Conservation (phyloP, 768 basidiomycete genomes). For the Rhodotorula taiwanensis region DNA sequence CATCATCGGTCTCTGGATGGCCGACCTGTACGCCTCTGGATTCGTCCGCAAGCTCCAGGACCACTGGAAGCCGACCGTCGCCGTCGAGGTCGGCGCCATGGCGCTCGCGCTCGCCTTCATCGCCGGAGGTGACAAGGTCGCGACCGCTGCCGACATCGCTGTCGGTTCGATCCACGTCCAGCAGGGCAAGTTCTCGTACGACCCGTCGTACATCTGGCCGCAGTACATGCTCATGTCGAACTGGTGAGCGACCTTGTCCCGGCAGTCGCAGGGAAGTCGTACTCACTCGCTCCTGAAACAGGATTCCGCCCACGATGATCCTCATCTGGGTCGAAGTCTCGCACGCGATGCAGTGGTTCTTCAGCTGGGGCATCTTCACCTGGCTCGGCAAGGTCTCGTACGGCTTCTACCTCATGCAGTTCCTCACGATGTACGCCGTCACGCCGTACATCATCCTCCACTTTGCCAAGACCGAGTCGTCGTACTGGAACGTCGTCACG, state of each 20-base stretch:
- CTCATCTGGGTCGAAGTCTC: conserved; percentile 42
- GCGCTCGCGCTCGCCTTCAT: conserved; percentile 40
- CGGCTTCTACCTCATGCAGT: conserved; percentile 44
- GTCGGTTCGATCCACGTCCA: conserved; percentile 40
- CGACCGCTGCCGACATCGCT: conserved; percentile 38
- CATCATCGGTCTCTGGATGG: conserved; percentile 40
- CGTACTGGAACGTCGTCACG: conserved; percentile 41
- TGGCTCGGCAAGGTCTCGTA: conserved; percentile 44
- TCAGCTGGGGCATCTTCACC: conserved; percentile 41
- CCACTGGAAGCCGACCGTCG: conserved; percentile 42
- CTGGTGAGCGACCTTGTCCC: conserved; percentile 24
- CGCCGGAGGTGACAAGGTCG: conserved; percentile 39
- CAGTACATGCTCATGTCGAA: conserved; percentile 42
- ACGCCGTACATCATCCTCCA: conserved; percentile 42
- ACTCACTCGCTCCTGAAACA: conserved; percentile 1
- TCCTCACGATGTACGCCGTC: conserved; percentile 42
- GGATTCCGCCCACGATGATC: conserved; percentile 39
- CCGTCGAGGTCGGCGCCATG: conserved; percentile 39
- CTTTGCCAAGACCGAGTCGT: conserved; percentile 30
- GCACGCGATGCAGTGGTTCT: conserved; percentile 44
- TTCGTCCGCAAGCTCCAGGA: conserved; percentile 42
- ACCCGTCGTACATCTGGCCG: conserved; percentile 40
- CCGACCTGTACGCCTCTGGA: conserved; percentile 42
- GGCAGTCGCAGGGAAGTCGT: too few relatives aligned
- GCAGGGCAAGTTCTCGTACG: conserved; percentile 40